Evolutionary conservation across 2,329 filamentous ascomycete species (phyloP).

Genomic region (Calcarisporium arbuscula): DNA sequence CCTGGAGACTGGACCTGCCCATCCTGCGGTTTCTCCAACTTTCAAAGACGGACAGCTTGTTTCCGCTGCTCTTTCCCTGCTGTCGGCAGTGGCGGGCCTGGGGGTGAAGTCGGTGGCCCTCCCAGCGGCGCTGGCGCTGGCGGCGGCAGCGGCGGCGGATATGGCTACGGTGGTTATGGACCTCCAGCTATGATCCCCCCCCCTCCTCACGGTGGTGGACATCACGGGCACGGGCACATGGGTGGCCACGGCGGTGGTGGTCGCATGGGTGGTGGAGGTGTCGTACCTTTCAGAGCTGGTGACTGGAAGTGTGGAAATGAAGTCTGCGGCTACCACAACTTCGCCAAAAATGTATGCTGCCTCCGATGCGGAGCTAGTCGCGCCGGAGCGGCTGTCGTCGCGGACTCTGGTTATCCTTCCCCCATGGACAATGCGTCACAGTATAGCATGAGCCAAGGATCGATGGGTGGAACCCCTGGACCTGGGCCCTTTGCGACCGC

Average conservation of each 20-base stretch:
- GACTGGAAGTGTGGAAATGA: constrained; percentile 99
- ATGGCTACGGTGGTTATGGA: constrained; percentile 44
- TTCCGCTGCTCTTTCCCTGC: constrained; percentile 99
- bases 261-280: constrained; percentile 74
- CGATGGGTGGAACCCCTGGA: constrained; percentile 78
- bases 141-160: constrained; percentile 55
- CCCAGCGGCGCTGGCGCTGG: constrained; percentile 49
- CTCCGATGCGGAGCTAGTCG: constrained; percentile 92
- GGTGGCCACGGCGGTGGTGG: constrained; percentile 52
- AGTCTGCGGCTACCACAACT: constrained; percentile 97
- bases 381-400: constrained; percentile 87
- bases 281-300: constrained; percentile 94
- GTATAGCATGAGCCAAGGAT: constrained; percentile 79
- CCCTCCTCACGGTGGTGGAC: constrained; percentile 68
- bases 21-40: constrained; percentile 98
- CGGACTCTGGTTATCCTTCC: constrained; percentile 85
- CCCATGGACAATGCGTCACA: constrained; percentile 80
- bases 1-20: constrained; percentile 99
- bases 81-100: constrained; percentile 64
- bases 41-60: constrained; percentile 95
- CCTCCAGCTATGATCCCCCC: constrained; percentile 77
- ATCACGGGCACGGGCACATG: too few relatives aligned
- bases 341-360: constrained; percentile 98
- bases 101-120: constrained; percentile 52
- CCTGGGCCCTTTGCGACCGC: constrained; percentile 69